These are phyloP conservation scores for Gynandropsis gynandra DNA, from an alignment of 345 rosid genomes.

Conservation along the genomic window DNA sequence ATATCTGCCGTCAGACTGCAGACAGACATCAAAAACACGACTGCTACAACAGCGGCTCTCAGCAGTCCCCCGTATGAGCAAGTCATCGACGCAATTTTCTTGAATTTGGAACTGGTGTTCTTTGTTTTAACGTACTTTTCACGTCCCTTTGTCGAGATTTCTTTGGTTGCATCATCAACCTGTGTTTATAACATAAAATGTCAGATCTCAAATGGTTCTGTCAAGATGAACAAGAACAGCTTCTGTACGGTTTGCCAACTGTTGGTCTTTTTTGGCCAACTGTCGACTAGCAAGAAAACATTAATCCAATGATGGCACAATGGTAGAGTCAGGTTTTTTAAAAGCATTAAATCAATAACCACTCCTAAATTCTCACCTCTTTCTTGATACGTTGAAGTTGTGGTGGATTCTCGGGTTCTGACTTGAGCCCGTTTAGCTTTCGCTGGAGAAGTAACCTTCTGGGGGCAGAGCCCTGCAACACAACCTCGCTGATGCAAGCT, in stretches of 20 bases:
- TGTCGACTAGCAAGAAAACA: no score
- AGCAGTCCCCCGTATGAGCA: constrained; percentile 27
- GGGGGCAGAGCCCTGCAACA: constrained; percentile 43
- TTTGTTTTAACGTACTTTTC: constrained; percentile 22
- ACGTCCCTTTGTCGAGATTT: constrained; percentile 5
- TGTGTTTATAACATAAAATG: constrained; percentile 9
- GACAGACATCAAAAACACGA: constrained; percentile 37
- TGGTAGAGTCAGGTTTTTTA: constrained; percentile 1
- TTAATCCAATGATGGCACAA: no score
- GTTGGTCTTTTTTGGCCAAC: no score
- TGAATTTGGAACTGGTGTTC: constrained; percentile 5
- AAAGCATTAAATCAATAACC: constrained; percentile 13
- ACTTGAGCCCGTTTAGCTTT: constrained; percentile 21
- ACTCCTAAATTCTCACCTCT: constrained; percentile 46
- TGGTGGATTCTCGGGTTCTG: constrained; percentile 17
- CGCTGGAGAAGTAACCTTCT: constrained; percentile 52
- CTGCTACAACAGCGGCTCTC: constrained; percentile 31
- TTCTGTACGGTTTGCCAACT: no score
- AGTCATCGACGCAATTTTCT: constrained; percentile 19
- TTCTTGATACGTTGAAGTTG: constrained; percentile 20
- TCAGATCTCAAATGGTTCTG: neutral
- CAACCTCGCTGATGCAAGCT: neutral
- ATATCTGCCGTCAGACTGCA: constrained; percentile 21
- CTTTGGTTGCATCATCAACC: constrained; percentile 13
- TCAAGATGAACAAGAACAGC: no score